Evolutionary conservation across 2,329 filamentous ascomycete species (phyloP).

Genomic region (Microdochium trichocladiopsis): DNA sequence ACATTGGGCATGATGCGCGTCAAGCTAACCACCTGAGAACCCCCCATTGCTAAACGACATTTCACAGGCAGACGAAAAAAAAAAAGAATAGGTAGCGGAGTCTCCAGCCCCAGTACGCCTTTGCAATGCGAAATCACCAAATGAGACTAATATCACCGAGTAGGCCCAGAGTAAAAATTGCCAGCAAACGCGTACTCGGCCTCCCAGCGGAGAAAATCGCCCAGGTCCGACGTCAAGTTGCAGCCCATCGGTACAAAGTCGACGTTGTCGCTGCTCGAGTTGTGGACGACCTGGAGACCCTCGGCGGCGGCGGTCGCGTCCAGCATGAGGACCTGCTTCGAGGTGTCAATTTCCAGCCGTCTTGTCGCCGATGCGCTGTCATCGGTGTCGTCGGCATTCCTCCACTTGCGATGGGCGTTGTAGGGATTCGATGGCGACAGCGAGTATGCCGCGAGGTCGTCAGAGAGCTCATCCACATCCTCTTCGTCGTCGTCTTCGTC

Average conservation of each 20-base stretch:
- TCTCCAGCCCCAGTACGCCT: too few relatives aligned
- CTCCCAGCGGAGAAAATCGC: slow-evolving; percentile 53
- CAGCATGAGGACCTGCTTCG: slow-evolving; percentile 1
- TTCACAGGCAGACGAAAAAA: too few relatives aligned
- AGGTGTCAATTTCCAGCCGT: background rate
- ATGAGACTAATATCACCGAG: background rate
- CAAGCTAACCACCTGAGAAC: too few relatives aligned
- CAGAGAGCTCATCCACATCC: background rate
- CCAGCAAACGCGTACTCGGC: slow-evolving; percentile 37
- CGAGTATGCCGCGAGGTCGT: background rate
- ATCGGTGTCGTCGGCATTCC: too few relatives aligned
- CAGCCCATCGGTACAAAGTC: slow-evolving; percentile 50
- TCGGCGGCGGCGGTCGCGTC: slow-evolving; percentile 6
- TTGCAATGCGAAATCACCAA: background rate
- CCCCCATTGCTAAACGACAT: too few relatives aligned
- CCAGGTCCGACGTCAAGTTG: slow-evolving; percentile 51
- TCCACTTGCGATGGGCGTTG: slow-evolving; percentile 16
- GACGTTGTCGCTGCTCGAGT: slow-evolving; percentile 23
- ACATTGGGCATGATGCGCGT: too few relatives aligned
- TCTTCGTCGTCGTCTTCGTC: slow-evolving; percentile 7
- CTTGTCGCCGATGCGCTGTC: background rate
- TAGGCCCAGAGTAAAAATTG: slow-evolving; percentile 10
- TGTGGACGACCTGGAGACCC: slow-evolving; percentile 34
- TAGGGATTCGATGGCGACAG: slow-evolving; percentile 9
- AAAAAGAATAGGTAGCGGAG: too few relatives aligned